Percentiles rank a stretch among this genome's conserved stretches.
These are phyloP conservation scores for Blastomyces gilchristii DNA, from an alignment of 2,329 filamentous ascomycete genomes.

Conservation along the genomic window DNA sequence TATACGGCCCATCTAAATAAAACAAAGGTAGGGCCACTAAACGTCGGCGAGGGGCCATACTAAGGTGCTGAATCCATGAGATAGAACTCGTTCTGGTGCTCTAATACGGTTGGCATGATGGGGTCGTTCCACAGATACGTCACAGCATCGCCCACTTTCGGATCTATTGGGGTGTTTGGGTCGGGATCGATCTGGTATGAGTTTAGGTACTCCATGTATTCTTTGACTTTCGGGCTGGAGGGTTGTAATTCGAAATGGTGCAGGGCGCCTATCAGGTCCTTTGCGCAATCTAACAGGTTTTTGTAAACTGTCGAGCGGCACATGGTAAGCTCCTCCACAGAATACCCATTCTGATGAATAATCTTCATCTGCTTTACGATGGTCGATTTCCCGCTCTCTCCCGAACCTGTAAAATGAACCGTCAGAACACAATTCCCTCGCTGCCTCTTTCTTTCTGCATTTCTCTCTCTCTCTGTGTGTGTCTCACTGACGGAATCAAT, in stretches of 20 bases:
- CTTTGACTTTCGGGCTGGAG: conserved; percentile 58
- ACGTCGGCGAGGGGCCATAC: conserved; percentile 44
- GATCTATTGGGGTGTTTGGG: conserved; percentile 72
- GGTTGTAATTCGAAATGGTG: conserved; percentile 81
- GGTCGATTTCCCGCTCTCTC: conserved; percentile 96
- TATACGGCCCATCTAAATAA: background rate
- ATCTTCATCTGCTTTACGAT: conserved; percentile 99
- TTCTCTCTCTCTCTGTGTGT: conserved; percentile 7
- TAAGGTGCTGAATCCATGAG: conserved; percentile 99
- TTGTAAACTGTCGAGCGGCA: conserved; percentile 97
- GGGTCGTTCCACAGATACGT: conserved; percentile 84
- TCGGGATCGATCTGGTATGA: conserved; percentile 87
- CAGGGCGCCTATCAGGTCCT: conserved; percentile 84
- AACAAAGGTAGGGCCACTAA: background rate
- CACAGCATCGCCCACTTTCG: conserved; percentile 70
- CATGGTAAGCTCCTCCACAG: conserved; percentile 81
- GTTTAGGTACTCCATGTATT: conserved; percentile 67
- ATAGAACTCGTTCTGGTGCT: conserved; percentile 96
- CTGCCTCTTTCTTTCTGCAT: background rate
- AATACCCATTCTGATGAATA: conserved; percentile 96
- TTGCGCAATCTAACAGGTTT: conserved; percentile 93
- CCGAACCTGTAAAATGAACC: conserved; percentile 58
- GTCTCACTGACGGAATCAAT: conserved; percentile 3
- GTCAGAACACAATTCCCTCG: conserved; percentile 9
- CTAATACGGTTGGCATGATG: conserved; percentile 69